Evolutionary conservation across 768 basidiomycete species (phyloP).

Genomic region (Phallus indusiatus): DNA sequence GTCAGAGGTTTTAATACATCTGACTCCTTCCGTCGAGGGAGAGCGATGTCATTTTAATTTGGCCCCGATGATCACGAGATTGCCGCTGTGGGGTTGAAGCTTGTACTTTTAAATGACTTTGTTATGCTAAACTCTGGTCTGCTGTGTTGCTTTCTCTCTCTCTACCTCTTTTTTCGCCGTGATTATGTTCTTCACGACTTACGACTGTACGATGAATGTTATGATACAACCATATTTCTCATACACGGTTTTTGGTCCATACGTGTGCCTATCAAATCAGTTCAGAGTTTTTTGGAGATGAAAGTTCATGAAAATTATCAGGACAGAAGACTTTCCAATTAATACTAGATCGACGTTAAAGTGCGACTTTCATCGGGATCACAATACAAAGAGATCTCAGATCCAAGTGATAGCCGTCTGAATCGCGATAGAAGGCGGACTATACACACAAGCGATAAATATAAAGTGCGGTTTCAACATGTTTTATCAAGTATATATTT

Average conservation of each 20-base stretch:
- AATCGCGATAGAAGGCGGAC: background rate
- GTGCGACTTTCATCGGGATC: background rate
- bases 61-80: background rate
- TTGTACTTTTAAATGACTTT: background rate
- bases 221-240: no score
- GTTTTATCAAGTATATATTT: no score
- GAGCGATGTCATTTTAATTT: constrained; percentile 76
- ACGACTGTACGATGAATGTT: no score
- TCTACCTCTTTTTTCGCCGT: no score
- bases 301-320: background rate
- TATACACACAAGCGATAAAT: background rate
- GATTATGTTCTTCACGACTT: no score
- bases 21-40: constrained; percentile 42
- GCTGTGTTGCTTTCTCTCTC: no score
- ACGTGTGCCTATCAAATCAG: no score
- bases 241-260: no score
- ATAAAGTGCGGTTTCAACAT: background rate
- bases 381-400: background rate
- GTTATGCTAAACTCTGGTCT: background rate
- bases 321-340: no score
- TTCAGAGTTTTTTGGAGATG: no score
- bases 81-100: background rate
- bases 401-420: background rate
- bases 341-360: background rate
- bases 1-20: constrained; percentile 52